A percentile compares a stretch with the other conserved stretches of the same genome.
phyloP scores from a whole-genome alignment of 2,329 filamentous ascomycete species.

The Neopestalotiopsis clavispora region DNA sequence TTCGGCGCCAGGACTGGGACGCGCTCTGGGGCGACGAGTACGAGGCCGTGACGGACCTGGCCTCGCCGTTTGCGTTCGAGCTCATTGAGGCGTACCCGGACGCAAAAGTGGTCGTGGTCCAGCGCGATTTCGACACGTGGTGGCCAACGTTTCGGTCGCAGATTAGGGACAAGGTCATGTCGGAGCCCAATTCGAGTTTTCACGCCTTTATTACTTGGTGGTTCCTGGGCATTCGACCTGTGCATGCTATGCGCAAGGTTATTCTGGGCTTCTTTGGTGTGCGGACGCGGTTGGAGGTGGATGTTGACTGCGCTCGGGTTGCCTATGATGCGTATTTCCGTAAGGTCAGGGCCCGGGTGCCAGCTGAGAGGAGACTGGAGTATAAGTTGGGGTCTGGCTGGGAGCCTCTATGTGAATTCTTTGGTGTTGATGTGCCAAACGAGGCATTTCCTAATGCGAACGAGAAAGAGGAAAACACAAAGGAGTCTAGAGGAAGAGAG shows the following conservation, averaged over 20 bases:
- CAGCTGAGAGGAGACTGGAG: neutral
- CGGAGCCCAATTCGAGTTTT: neutral
- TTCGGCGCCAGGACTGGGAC: neutral
- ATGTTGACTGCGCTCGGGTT: neutral
- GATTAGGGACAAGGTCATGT: slow-evolving; percentile 21
- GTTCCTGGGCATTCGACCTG: slow-evolving; percentile 27
- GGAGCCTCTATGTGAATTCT: neutral
- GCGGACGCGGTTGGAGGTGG: neutral
- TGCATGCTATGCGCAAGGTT: slow-evolving; percentile 18
- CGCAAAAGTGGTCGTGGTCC: slow-evolving; percentile 29
- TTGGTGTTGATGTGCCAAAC: neutral
- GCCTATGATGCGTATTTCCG: neutral
- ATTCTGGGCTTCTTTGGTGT: slow-evolving; percentile 18
- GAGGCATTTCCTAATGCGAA: neutral
- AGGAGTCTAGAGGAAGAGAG: neutral
- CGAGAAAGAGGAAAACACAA: neutral
- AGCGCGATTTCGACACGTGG: slow-evolving; percentile 29
- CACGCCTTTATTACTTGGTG: slow-evolving; percentile 16
- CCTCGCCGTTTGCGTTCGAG: slow-evolving; percentile 23
- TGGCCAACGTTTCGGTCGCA: slow-evolving; percentile 29
- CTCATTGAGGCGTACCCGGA: slow-evolving; percentile 28
- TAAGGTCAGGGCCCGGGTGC: neutral
- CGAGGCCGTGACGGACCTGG: slow-evolving; percentile 28
- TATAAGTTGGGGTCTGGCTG: neutral
- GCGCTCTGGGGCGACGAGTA: slow-evolving; percentile 13